These are phyloP conservation scores for Penicillium lagena DNA, from an alignment of 495 filamentous ascomycete genomes.

Conservation along the genomic window DNA sequence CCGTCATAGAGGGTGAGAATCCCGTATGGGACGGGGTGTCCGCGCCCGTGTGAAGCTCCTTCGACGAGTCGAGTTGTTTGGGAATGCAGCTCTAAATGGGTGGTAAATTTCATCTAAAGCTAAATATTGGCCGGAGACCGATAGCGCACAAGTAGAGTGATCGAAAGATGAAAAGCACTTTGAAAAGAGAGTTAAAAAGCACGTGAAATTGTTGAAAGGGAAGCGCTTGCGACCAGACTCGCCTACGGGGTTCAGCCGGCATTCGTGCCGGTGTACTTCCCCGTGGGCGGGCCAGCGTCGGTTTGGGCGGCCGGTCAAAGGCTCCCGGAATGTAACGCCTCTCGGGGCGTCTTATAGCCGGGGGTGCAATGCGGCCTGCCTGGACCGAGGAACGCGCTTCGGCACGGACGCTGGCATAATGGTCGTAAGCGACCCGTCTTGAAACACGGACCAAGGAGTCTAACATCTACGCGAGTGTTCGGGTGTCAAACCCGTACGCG, in stretches of 20 bases:
- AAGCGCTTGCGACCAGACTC: conserved; percentile 63
- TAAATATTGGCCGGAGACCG: conserved; percentile 64
- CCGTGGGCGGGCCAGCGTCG: conserved; percentile 54
- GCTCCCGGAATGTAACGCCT: conserved; percentile 51
- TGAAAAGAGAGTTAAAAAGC: conserved; percentile 42
- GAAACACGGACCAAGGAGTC: conserved; percentile 69
- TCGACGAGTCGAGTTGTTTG: not conserved
- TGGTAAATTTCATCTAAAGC: conserved; percentile 68
- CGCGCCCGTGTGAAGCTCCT: too few relatives aligned
- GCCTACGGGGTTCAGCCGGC: conserved; percentile 45
- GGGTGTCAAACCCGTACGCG: conserved; percentile 61
- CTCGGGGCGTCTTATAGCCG: conserved; percentile 57
- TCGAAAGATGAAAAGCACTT: conserved; percentile 6
- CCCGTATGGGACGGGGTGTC: too few relatives aligned
- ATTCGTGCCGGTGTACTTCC: conserved; percentile 51
- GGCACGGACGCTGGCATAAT: conserved; percentile 42
- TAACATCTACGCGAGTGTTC: conserved; percentile 65
- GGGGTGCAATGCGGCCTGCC: conserved; percentile 40
- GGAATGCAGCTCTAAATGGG: conserved; percentile 45
- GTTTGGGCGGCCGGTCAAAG: conserved; percentile 53
- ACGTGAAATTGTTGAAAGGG: conserved; percentile 74
- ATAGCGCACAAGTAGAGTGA: conserved; percentile 69
- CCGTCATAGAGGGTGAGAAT: too few relatives aligned
- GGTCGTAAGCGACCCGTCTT: conserved; percentile 14
- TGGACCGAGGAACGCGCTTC: conserved; percentile 50